Evolutionary conservation across 441 rosid genomes (phyloP), one percentile per base, ranked within the genome.

Genomic region (Corymbia calophylla): DNA sequence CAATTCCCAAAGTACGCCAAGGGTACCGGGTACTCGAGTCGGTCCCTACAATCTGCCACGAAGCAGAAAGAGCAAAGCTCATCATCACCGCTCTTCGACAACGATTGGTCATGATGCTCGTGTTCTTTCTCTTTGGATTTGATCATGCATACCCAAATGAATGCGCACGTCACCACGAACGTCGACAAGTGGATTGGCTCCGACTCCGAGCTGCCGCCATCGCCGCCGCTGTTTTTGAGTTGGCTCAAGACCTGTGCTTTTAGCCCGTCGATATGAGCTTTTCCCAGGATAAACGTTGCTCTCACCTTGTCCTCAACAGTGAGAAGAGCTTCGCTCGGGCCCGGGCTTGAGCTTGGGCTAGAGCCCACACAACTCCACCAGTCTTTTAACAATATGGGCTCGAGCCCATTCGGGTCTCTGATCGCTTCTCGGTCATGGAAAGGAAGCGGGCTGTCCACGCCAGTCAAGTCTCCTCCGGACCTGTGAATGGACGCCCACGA

Each of bases 1-100:
- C 93, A 92, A 53, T 95, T 94, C 4, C 95, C 95, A 19, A 93
- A 93, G 32, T 93, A 95, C 2, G 90, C 89, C 9, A 49, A 68
- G 3, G 94, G 93, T 14, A 94, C 47, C 1, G 90, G 60, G 53
- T 27, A 15, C 55, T 89, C 90, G 14, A 80, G 88, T 5, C 93
- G 90, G 13, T 62, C 58, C 56, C 93, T 81, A 51, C 93, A 91
- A 54, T 94, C 93, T 1, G 93, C 93, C 5, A 66, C 58, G 9
- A 93, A 87, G 19, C 70, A 4, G 14, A 93, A 87, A 66, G 56
- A 5, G 88, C 18, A 89, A 27, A 68, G 19, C 88, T n/a, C 44
- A 10, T 91, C 88, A 9, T 88, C 3, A 15, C 85, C 5, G 47
- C 88, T 60, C 12, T 21, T 27, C 5, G 14, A 53, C 1, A 5